Percentiles rank a stretch among this genome's conserved stretches.
Evolutionary conservation across 768 basidiomycete genomes (phyloP).

Genomic region (Rhizopogon roseolus): DNA sequence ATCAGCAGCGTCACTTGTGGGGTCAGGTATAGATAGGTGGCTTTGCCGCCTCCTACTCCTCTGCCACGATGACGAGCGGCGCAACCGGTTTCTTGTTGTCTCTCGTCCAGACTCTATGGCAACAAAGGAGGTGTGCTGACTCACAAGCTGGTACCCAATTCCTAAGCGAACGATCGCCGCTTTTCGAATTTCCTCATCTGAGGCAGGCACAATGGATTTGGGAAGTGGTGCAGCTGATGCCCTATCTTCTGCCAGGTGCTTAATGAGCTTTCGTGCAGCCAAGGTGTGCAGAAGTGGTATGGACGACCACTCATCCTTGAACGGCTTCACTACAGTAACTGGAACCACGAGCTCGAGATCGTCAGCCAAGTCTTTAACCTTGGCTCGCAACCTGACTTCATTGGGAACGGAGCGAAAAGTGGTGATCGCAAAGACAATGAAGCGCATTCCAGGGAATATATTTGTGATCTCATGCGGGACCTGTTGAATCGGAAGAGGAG

Average conservation of each 20-base stretch:
- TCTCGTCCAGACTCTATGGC: conserved; percentile 39
- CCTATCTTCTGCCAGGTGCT: conserved; percentile 37
- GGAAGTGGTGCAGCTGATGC: conserved; percentile 25
- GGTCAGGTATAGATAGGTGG: not conserved
- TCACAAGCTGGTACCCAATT: conserved; percentile 46
- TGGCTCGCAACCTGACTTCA: conserved; percentile 21
- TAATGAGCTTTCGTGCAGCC: conserved; percentile 50
- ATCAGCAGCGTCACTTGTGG: not conserved
- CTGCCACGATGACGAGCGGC: conserved; percentile 5
- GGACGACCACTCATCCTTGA: conserved; percentile 11
- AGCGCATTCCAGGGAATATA: conserved; percentile 30
- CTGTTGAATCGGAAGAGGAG: conserved; percentile 29
- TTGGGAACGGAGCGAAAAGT: conserved; percentile 17
- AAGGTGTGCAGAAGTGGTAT: conserved; percentile 46
- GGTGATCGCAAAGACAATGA: conserved; percentile 30
- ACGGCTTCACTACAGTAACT: conserved; percentile 22
- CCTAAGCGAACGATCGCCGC: conserved; percentile 48
- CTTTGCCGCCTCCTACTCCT: conserved; percentile 11
- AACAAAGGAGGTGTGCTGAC: conserved; percentile 51
- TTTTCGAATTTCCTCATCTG: conserved; percentile 32
- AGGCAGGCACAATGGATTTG: conserved; percentile 14
- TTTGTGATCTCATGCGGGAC: conserved; percentile 24
- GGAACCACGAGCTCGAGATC: conserved; percentile 12
- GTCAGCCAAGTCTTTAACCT: conserved; percentile 19
- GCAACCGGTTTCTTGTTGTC: conserved; percentile 6